Base-by-base conservation (phyloP, 2,329 filamentous ascomycete species). In the Aspergillus piperis region DNA sequence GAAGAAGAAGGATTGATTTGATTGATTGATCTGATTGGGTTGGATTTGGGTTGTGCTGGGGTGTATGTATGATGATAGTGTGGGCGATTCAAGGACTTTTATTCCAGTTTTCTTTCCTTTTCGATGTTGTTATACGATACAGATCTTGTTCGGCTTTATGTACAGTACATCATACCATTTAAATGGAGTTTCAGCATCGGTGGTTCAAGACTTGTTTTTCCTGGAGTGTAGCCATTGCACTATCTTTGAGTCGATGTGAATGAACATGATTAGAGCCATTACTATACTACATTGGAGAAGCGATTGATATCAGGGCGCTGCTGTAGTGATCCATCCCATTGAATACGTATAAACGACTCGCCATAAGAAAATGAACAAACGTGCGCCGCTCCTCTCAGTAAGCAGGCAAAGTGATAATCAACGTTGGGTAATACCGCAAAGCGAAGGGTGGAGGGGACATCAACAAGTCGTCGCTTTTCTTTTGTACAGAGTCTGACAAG, bases 1-100 rank as follows among this genome's bases (percentile, higher is more conserved):
- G 61, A 60, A 67, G 56, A 74, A 70, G 59, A 73, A 73, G 68
- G 77, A 76, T 68, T 73, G 74, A 70, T 71, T 54, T 27, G 7
- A 27, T 8, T 27, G 2, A 27, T 27, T 27, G 25, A 27, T 27
- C 8, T 27, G 25, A 27, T 27, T 27, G 25, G 58, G 61, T 15
- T 58, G 55, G 54, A 21, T 62, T 62, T 39, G 25, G 47, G 13
- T 39, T 54, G 52, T 23, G 39, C 19, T 6, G 6, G n/a, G 11
- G 8, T 27, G 39, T 23, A 38, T 17, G 36, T 27, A 21, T 51
- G 17, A 48, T 8, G 32, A 32, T 36, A 47, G 39, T 44, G 30
- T 17, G 38, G 19, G 11, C 7, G 15, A 47, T 44, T 47, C 4
- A 56, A 42, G 54, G 50, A 54, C 25, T 27, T 27, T 27, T 8